Base-by-base conservation (phyloP, 78 protist species). In the Dictyostelium intermedium region DNA sequence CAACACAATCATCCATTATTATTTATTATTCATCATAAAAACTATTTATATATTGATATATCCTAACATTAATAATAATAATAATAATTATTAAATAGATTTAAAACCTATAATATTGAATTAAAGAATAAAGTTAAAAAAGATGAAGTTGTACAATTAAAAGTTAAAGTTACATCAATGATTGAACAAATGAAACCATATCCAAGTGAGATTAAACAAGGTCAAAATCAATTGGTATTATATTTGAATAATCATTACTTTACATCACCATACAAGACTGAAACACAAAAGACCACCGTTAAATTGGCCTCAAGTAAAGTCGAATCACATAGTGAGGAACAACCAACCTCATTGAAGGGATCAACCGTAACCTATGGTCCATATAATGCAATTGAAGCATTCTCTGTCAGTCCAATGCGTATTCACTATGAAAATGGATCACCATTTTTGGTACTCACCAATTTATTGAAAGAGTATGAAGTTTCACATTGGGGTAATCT, bases 391-490 rank as follows among this genome's bases (percentile, higher is more conserved):
- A 81, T 96, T 30, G 91, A 84, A 63, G 84, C 98, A 41, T 80
- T 83, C 79, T 5, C 79, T 3, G 23, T 32, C 25, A 4, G 63
- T 7, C 74, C 72, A 25, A 13, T 98, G 70, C 4, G 27, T n/a
- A 91, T 98, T 41, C 99, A 98, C 92, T 98, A 27, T 76, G 97
- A 93, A 85, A 95, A 93, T 95, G 91, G 85, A 85, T 2, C 84
- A 27, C 95, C 97, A 11, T 96, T 97, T 69, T 16, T 96, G 4
- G 72, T 82, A 45, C 25, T 94, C 45, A 87, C 50, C 66, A 1
- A 8, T 11, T 18, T 96, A 43, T n/a, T 11, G 50, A 96, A 93
- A 47, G 94, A 87, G n/a, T 69, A 92, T 35, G 96, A 92, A 79
- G 93, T 96, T 20, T 87, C 95, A 2, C 92, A 85, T 84, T 96